Base-by-base conservation (phyloP, 75 land plant species). In the Cunninghamia lanceolata region DNA sequence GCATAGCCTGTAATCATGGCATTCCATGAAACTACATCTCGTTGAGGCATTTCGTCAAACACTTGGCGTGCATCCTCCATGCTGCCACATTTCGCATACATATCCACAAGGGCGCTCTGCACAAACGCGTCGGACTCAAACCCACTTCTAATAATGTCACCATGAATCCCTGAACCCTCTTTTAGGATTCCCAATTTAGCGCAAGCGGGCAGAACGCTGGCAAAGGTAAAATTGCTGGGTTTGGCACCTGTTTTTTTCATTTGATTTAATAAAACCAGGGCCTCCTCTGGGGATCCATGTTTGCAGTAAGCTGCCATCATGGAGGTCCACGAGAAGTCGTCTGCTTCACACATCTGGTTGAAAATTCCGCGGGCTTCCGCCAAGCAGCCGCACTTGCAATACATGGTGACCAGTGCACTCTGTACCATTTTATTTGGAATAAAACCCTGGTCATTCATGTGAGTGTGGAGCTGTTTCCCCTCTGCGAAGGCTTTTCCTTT, bases 11-110 rank as follows among this genome's bases (percentile, higher is more conserved):
- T 36, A 84, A 84, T 84, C 38, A 83, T 47, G 32, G 84, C 71
- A 83, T 83, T 83, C 84, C 84, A 83, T 68, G 85, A 75, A 14
- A 84, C 38, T 40, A 84, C 85, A 84, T 71, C 79, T 68, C 75
- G 85, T 68, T 68, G 40, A 36, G 85, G 34, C 81, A 84, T 84
- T 84, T 52, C 28, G 38, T 84, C 85, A 54, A 84, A 84, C 42
- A 84, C 81, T 39, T 32, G 79, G n/a, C 40, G 75, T 17, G 82
- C 85, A 84, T 30, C 30, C 30, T 84, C 75, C 76, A 84, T 21
- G 36, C 79, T 73, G 8, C 15, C 85, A 84, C 85, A 84, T 38
- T 84, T 84, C 30, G 75, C 75, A 73, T 84, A 84, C 85, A 84
- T 71, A 42, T 68, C 81, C 43, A 84, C 28, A 32, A 84, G 85